Evolutionary conservation across 2,329 filamentous ascomycete genomes (phyloP).

Genomic region (Bipolaris victoriae): DNA sequence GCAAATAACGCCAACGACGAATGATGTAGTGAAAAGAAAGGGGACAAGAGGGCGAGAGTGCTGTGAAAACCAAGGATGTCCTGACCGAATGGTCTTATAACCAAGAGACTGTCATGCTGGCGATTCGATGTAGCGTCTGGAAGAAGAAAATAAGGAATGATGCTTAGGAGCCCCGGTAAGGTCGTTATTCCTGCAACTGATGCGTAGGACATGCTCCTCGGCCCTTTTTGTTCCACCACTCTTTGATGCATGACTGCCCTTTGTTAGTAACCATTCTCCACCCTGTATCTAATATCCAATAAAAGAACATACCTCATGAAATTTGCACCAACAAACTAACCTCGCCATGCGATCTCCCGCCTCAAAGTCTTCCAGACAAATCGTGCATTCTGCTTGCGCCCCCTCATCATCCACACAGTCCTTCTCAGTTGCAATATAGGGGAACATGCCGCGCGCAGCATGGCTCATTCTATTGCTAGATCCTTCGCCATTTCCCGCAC

Average conservation of each 20-base stretch:
- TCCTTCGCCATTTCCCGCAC: slow-evolving; percentile 33
- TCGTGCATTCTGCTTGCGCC: slow-evolving; percentile 63
- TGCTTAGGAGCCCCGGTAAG: neutral
- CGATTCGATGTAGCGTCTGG: neutral
- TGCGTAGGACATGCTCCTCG: slow-evolving; percentile 66
- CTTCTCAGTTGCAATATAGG: slow-evolving; percentile 67
- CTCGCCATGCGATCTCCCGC: slow-evolving; percentile 64
- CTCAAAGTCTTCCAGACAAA: slow-evolving; percentile 70
- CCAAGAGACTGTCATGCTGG: neutral
- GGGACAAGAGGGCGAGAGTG: too few species aligned
- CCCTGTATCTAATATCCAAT: neutral
- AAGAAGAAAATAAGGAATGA: neutral
- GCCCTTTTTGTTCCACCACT: slow-evolving; percentile 65
- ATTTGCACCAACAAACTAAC: slow-evolving; percentile 69
- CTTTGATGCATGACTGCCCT: slow-evolving; percentile 59
- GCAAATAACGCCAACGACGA: neutral
- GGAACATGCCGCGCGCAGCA: slow-evolving; percentile 52
- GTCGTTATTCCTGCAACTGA: slow-evolving; percentile 49
- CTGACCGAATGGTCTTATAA: neutral
- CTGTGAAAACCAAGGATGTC: neutral
- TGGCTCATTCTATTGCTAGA: slow-evolving; percentile 35
- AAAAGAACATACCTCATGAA: slow-evolving; percentile 57
- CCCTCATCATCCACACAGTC: slow-evolving; percentile 64
- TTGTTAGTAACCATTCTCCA: slow-evolving; percentile 4
- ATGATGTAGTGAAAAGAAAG: neutral